A percentile compares a stretch with the other conserved stretches of the same genome.
Evolutionary conservation across 345 rosid genomes (phyloP).

Genomic region (Pistacia atlantica): DNA sequence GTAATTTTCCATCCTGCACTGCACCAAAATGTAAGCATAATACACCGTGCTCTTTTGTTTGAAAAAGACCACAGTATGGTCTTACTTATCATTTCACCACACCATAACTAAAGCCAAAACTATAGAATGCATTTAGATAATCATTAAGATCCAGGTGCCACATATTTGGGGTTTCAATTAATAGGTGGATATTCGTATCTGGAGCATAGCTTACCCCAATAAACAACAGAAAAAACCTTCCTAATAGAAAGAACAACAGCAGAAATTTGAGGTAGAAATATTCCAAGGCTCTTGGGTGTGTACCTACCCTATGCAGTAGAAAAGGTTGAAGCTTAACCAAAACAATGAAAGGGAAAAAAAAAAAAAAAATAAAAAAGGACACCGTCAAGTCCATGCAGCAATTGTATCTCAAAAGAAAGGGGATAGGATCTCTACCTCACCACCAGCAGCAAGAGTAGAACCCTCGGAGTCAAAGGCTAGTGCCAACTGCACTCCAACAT

Average conservation of each 20-base stretch:
- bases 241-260: not conserved
- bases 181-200: not conserved
- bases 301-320: not conserved
- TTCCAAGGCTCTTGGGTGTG: not conserved
- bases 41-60: slow-evolving; percentile 28
- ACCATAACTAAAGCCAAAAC: not conserved
- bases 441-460: slow-evolving; percentile 73
- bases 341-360: no score
- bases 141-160: not conserved
- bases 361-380: no score
- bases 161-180: not conserved
- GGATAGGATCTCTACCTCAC: slow-evolving; percentile 60
- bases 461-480: slow-evolving; percentile 69
- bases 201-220: not conserved
- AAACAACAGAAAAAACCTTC: not conserved
- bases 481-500: slow-evolving; percentile 78
- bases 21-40: slow-evolving; percentile 51
- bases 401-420: not conserved
- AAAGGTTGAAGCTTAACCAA: not conserved
- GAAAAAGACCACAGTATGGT: no score
- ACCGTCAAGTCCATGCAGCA: not conserved
- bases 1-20: slow-evolving; percentile 21
- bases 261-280: not conserved
- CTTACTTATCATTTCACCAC: no score
- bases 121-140: not conserved